Conservation (phyloP, 306 rosid species). For the Clitoria ternatea region DNA sequence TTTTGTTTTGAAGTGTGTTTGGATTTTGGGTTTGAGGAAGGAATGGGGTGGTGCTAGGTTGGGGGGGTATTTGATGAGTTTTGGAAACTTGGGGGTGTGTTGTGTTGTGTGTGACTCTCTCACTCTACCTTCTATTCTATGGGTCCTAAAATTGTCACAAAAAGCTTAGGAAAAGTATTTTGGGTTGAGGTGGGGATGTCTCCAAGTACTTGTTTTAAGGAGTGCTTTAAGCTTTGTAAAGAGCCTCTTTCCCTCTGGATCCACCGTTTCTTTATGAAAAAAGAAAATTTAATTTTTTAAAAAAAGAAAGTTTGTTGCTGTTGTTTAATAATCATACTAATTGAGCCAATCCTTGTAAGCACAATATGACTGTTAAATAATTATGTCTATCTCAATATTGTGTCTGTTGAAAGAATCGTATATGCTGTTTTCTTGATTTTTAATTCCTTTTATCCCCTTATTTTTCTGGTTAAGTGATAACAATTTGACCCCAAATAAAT, state of each 20-base stretch:
- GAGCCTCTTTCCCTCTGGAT: constrained; percentile 27
- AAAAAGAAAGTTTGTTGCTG: neutral
- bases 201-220: constrained; percentile 36
- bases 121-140: constrained; percentile 38
- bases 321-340: constrained; percentile 8
- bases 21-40: constrained; percentile 23
- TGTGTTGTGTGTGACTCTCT: constrained; percentile 23
- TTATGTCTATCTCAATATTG: neutral
- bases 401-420: neutral
- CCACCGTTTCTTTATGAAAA: constrained; percentile 2
- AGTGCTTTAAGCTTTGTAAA: constrained; percentile 32
- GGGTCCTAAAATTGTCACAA: constrained; percentile 30
- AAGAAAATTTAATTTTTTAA: too few species aligned
- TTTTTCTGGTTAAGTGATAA: neutral
- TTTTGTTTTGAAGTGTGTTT: constrained; percentile 42
- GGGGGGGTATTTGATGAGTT: constrained; percentile 33
- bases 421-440: neutral
- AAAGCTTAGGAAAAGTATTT: constrained; percentile 40
- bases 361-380: neutral
- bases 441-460: neutral
- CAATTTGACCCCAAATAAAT: neutral
- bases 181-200: constrained; percentile 69
- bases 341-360: neutral
- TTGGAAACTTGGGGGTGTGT: constrained; percentile 28
- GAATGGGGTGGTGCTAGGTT: constrained; percentile 9